These are phyloP conservation scores for Elsinoe fawcettii DNA, from an alignment of 2,329 filamentous ascomycete genomes.

Conservation along the genomic window DNA sequence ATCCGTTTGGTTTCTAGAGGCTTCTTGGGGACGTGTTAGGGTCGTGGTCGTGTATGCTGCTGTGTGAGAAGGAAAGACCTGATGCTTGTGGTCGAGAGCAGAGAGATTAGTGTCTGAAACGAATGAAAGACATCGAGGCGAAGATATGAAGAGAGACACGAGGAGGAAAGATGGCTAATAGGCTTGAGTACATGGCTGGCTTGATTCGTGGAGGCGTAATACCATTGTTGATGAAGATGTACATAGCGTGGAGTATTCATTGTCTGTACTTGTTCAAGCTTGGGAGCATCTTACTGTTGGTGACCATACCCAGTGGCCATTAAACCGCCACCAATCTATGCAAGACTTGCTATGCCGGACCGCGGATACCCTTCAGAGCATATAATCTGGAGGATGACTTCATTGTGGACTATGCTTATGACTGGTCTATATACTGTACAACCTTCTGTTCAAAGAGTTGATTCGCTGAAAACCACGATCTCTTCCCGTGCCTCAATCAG, in stretches of 20 bases:
- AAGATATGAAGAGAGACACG: background rate
- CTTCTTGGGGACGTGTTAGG: too few relatives aligned
- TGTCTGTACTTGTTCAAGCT: background rate
- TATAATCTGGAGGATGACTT: too few relatives aligned
- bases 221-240: background rate
- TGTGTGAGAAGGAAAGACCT: too few relatives aligned
- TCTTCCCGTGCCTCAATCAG: background rate
- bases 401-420: too few relatives aligned
- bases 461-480: background rate
- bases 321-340: too few relatives aligned
- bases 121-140: too few relatives aligned
- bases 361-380: too few relatives aligned
- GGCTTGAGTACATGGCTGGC: background rate
- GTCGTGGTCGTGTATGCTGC: too few relatives aligned
- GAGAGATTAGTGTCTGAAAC: too few relatives aligned
- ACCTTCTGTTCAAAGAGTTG: too few relatives aligned
- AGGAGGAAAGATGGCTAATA: background rate
- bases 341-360: too few relatives aligned
- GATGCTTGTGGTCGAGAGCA: background rate
- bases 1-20: conserved; percentile 60
- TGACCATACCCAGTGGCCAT: too few relatives aligned
- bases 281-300: background rate
- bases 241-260: conserved; percentile 1
- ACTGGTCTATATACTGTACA: background rate
- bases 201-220: background rate